A percentile compares a stretch with the other conserved stretches of the same genome.
Conservation (phyloP, 2,329 filamentous ascomycete species). For the Colletotrichum australisinense region DNA sequence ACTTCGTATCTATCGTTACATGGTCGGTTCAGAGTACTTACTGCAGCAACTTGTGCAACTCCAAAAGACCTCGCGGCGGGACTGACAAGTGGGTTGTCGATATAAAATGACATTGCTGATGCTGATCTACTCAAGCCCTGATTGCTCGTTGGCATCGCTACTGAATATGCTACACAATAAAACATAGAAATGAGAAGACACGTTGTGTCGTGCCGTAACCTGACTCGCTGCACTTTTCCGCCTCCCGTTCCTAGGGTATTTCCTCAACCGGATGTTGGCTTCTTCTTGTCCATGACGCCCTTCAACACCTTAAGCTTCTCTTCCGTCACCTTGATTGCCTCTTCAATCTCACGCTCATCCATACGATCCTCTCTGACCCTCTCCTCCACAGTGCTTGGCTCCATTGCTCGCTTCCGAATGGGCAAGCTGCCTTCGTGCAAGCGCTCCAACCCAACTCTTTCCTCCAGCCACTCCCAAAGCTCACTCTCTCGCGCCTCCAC, state of each 20-base stretch:
- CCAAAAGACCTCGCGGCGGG: background rate
- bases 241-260: slow-evolving; percentile 29
- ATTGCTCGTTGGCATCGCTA: slow-evolving; percentile 32
- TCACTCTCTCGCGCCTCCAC: slow-evolving; percentile 90
- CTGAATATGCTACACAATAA: slow-evolving; percentile 32
- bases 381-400: slow-evolving; percentile 69
- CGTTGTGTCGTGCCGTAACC: slow-evolving; percentile 33
- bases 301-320: slow-evolving; percentile 84
- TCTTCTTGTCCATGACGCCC: slow-evolving; percentile 73
- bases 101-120: slow-evolving; percentile 11
- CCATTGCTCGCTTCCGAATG: slow-evolving; percentile 60
- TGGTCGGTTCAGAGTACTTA: background rate
- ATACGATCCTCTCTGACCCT: slow-evolving; percentile 70
- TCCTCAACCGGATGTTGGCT: slow-evolving; percentile 39
- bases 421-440: slow-evolving; percentile 53
- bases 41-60: background rate
- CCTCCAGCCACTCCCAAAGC: slow-evolving; percentile 93
- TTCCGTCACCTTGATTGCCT: slow-evolving; percentile 88
- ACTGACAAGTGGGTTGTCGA: background rate
- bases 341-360: slow-evolving; percentile 78
- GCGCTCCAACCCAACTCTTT: slow-evolving; percentile 80
- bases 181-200: slow-evolving; percentile 20
- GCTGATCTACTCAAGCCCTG: slow-evolving; percentile 29
- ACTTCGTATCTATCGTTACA: too few species aligned
- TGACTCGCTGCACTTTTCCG: slow-evolving; percentile 20